These are phyloP conservation scores for Diaporthe sp. DNA, from an alignment of 2,329 filamentous ascomycete species.

Conservation along the genomic window DNA sequence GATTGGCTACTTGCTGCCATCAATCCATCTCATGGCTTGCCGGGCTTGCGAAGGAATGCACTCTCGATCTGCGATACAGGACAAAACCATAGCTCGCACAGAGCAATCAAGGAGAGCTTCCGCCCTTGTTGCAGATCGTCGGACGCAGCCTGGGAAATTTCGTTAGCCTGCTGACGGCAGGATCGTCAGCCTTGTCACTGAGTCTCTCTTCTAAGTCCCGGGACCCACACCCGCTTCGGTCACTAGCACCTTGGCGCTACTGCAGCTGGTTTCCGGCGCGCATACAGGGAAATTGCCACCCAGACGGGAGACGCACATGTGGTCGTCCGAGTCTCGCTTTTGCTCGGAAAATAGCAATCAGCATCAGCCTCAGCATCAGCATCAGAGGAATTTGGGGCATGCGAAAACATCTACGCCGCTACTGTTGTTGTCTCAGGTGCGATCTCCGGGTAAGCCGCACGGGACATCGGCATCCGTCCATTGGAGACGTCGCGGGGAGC, in stretches of 20 bases:
- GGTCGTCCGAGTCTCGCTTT: constrained; percentile 9
- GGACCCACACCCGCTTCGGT: constrained; percentile 31
- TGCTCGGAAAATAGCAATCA: constrained; percentile 2
- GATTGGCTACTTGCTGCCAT: constrained; percentile 8
- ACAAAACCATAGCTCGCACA: background rate
- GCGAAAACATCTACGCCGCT: constrained; percentile 1
- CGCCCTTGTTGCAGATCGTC: constrained; percentile 22
- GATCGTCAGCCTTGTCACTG: constrained; percentile 28
- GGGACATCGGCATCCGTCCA: constrained; percentile 15
- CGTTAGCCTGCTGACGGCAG: constrained; percentile 21
- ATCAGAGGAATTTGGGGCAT: background rate
- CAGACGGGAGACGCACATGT: constrained; percentile 2
- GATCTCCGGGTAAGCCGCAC: constrained; percentile 21
- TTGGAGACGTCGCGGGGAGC: constrained; percentile 25
- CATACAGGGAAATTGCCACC: constrained; percentile 23
- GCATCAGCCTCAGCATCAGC: background rate
- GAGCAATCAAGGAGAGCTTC: background rate
- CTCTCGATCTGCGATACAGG: background rate
- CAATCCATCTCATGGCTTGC: constrained; percentile 2
- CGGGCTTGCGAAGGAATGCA: background rate
- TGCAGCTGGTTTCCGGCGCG: constrained; percentile 16
- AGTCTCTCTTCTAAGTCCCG: constrained; percentile 16
- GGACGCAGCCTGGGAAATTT: constrained; percentile 20
- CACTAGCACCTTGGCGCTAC: constrained; percentile 28
- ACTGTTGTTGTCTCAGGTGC: constrained; percentile 20